A percentile compares a stretch with the other conserved stretches of the same genome.
Conservation (phyloP, 1,139 yeast species). For the Pichia sp. region DNA sequence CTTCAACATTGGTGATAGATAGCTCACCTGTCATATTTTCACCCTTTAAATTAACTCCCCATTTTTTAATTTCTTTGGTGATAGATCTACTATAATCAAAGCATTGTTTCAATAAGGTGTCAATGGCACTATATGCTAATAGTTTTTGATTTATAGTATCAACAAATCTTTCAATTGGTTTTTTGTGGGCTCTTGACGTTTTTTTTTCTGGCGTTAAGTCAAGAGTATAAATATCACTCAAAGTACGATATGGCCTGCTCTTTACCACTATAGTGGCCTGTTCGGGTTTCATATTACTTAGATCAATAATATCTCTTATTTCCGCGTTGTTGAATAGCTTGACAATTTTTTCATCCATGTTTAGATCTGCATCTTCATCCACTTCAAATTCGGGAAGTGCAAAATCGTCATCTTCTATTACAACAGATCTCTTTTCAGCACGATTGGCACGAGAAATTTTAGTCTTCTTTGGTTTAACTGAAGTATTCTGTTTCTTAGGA, state of each 20-base stretch:
- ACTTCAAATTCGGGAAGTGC: constrained; percentile 44
- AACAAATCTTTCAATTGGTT: constrained; percentile 50
- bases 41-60: constrained; percentile 81
- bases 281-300: constrained; percentile 66
- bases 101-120: constrained; percentile 80
- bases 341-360: constrained; percentile 64
- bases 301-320: constrained; percentile 70
- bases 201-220: constrained; percentile 38
- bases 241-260: constrained; percentile 62
- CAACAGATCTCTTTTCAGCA: constrained; percentile 23
- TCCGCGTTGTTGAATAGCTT: constrained; percentile 78
- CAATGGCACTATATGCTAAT: constrained; percentile 91
- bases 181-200: constrained; percentile 15
- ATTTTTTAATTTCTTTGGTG: constrained; percentile 64
- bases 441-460: constrained; percentile 6
- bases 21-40: constrained; percentile 46
- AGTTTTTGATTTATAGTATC: constrained; percentile 67
- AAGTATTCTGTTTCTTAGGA: neutral
- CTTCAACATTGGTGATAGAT: constrained; percentile 48
- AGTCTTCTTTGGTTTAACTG: neutral
- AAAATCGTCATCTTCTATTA: constrained; percentile 23
- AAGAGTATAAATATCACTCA: constrained; percentile 51
- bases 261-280: constrained; percentile 58
- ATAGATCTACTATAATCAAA: constrained; percentile 70
- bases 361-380: constrained; percentile 38